These are phyloP conservation scores for Blastomyces percursus DNA, from an alignment of 2,329 filamentous ascomycete genomes.

Conservation along the genomic window DNA sequence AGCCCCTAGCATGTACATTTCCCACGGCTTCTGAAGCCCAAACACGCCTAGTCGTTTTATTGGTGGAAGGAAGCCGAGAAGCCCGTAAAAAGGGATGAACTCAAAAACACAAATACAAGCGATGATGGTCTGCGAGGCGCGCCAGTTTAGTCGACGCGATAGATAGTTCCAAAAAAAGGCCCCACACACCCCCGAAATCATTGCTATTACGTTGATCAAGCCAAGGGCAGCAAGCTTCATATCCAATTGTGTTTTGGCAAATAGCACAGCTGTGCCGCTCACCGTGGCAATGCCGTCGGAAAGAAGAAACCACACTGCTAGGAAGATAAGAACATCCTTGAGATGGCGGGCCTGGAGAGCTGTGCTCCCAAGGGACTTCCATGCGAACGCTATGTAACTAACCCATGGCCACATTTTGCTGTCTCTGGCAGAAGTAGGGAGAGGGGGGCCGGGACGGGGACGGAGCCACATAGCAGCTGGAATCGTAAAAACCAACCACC, in stretches of 20 bases:
- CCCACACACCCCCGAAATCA: conserved; percentile 68
- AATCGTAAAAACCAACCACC: conserved; percentile 90
- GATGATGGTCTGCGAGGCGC: conserved; percentile 78
- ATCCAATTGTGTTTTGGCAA: conserved; percentile 82
- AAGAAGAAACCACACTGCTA: conserved; percentile 86
- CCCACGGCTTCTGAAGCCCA: conserved; percentile 87
- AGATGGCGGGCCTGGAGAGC: conserved; percentile 61
- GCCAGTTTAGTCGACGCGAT: conserved; percentile 56
- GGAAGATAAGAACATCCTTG: conserved; percentile 72
- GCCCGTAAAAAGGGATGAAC: conserved; percentile 80
- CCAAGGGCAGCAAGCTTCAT: conserved; percentile 84
- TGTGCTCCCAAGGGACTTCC: conserved; percentile 76
- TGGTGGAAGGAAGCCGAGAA: conserved; percentile 76
- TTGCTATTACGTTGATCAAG: conserved; percentile 88
- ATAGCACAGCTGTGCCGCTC: conserved; percentile 85
- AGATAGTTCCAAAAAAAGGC: conserved; percentile 83
- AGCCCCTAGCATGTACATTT: conserved; percentile 87
- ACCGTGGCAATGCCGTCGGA: conserved; percentile 93
- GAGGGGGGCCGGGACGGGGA: conserved; percentile 74
- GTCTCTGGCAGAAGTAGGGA: conserved; percentile 38
- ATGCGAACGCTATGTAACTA: conserved; percentile 69
- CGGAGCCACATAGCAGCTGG: conserved; percentile 81
- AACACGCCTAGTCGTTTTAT: conserved; percentile 62
- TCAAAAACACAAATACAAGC: conserved; percentile 88
- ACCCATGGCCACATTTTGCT: conserved; percentile 45